A percentile compares a stretch with the other conserved stretches of the same genome.
phyloP scores from a whole-genome alignment of 2,329 filamentous ascomycete genomes.

The Sporothrix phasma region DNA sequence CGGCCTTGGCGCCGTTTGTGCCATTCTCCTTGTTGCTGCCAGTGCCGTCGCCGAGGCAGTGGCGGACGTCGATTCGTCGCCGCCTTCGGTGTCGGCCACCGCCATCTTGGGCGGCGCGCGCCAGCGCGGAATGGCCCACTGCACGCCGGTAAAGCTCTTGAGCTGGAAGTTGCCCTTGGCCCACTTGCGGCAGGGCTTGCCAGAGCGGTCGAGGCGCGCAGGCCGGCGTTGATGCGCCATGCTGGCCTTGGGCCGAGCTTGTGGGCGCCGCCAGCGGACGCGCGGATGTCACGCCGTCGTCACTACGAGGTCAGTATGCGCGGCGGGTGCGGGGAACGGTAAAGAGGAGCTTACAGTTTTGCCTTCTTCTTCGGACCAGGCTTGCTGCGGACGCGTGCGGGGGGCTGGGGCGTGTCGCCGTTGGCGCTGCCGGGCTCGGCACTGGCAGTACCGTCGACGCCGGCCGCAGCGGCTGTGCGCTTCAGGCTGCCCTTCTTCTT shows the following conservation, averaged over 20 bases:
- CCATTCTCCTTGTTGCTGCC: slow-evolving; percentile 54
- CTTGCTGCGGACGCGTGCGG: slow-evolving; percentile 65
- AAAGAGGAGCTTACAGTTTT: slow-evolving; percentile 60
- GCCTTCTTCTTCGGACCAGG: slow-evolving; percentile 96
- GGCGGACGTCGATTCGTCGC: slow-evolving; percentile 26
- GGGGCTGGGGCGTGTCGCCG: slow-evolving; percentile 39
- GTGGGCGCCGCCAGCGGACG: slow-evolving; percentile 43
- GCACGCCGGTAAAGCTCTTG: slow-evolving; percentile 84
- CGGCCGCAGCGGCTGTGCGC: slow-evolving; percentile 51
- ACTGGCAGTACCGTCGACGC: slow-evolving; percentile 39
- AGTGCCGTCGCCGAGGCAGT: slow-evolving; percentile 26
- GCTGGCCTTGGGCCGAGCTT: slow-evolving; percentile 92
- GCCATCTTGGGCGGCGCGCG: slow-evolving; percentile 55
- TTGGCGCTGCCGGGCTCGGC: slow-evolving; percentile 27
- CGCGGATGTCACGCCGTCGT: slow-evolving; percentile 52
- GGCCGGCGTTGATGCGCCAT: slow-evolving; percentile 90
- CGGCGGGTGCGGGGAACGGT: not conserved
- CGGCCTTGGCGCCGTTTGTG: slow-evolving; percentile 29
- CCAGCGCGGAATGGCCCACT: slow-evolving; percentile 79
- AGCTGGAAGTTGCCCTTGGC: slow-evolving; percentile 69
- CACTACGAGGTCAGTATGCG: slow-evolving; percentile 32
- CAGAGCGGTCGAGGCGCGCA: slow-evolving; percentile 89
- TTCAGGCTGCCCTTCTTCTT: slow-evolving; percentile 59
- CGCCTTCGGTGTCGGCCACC: slow-evolving; percentile 27
- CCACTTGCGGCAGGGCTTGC: slow-evolving; percentile 90